Evolutionary conservation across 2,329 filamentous ascomycete species (phyloP), one percentile per base, ranked within the genome.

Genomic region (Ceratocystis papillata): DNA sequence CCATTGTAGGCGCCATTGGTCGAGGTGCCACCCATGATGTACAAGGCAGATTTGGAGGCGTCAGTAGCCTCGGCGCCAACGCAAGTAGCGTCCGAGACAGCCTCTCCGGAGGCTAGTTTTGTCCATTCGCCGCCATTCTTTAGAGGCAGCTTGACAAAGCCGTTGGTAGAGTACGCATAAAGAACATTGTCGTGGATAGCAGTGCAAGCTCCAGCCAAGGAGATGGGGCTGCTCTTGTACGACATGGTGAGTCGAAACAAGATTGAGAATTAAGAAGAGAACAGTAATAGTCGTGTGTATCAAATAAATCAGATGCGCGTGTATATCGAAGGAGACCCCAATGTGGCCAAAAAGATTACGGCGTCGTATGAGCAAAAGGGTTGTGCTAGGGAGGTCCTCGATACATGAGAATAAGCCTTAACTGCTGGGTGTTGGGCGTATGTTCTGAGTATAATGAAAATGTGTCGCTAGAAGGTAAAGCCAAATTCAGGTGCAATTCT

Each of bases 161-260:
- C 88, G 60, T 83, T 77, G 7, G 84, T 77, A 5, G 90, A 89
- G 75, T 90, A 96, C 59, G 88, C 86, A 77, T 95, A 97, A 64
- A 97, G 83, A 12, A 86, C 90, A 74, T 91, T 86, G 73, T 91
- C 80, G 78, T 89, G 80, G 69, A 96, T 82, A 72, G 88, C 84
- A 67, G 91, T 90, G 77, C 93, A 97, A 72, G 89, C 86, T 75
- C 87, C 85, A 74, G 85, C 83, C 74, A 96, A 78, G 69, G 86
- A 79, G 73, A 85, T 81, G 64, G 82, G 78, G 64, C 62, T 64
- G 20, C 61, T 63, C 44, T 62, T 65, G 45, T 53, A 67, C 63
- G 63, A 65, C 63, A 57, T 67, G 20, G 67, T 70, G 68, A 67
- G 62, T 37, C 62, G 62, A 68, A 67, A 57, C 53, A 57, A 57